Evolutionary conservation across 192 early-diverging fungal genomes (phyloP), one percentile per base, ranked within the genome.

Genomic region (Dissophora ornata): DNA sequence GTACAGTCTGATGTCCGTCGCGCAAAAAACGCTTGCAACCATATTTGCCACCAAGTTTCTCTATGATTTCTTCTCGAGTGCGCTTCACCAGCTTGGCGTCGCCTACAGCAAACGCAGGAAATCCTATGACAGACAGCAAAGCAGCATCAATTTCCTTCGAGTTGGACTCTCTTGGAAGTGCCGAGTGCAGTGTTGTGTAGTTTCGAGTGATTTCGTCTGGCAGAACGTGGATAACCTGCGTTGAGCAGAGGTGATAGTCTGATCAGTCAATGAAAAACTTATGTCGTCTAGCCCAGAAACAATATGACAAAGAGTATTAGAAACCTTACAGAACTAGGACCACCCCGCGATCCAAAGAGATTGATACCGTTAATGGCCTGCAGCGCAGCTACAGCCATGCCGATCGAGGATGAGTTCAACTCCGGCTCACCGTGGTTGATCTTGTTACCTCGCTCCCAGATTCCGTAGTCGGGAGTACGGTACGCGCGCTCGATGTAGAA

Each of bases 391-490:
- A 94, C 90, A 13, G 87, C 94, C 90, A 96, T 96, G 44, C 94
- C 94, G 47, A 96, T 94, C 44, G 89, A 90, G 0, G 93, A 94
- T 2, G 92, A 94, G 69, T 96, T 96, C 66, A 96, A 67, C 79
- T 96, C 94, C 16, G 93, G 90, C 45, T 88, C 79, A 22, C 94
- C 94, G 58, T 94, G 91, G 81, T 96, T 96, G 44, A 87, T 86
- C 79, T 96, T 96, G 75, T 94, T 90, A 51, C 94, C 94, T 46
- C 94, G 81, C 57, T 96, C 94, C 94, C 94, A 96, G 50, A 94
- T 90, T 52, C 94, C 94, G 70, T 91, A 94, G 56, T 95, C 94
- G 0, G 93, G 93, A 6, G 93, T 94, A 62, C 92, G 88, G 69
- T 92, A 94, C 15, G 85, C 83, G 40, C 92, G 84, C 75, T 96